Base-by-base conservation (phyloP, 192 early-diverging fungal genomes). In the Tieghemiomyces parasiticus region DNA sequence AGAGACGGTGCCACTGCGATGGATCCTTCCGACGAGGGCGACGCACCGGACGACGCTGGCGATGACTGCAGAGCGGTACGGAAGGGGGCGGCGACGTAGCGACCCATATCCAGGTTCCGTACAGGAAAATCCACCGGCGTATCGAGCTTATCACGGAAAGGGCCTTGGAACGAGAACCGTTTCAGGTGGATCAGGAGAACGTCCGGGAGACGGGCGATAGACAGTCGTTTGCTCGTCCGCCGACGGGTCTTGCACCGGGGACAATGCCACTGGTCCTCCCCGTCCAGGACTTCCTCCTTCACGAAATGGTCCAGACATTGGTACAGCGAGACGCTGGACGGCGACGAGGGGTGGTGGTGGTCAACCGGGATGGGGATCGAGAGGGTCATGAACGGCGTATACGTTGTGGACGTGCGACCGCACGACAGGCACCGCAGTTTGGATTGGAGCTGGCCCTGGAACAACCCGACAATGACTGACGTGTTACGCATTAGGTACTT, bases 151-250 rank as follows among this genome's bases (percentile, higher is more conserved):
- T 95, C 84, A 45, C 86, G 80, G 67, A 97, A 97, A 9, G 91
- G 93, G 0, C 94, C 94, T 55, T 89, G 73, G 33, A 77, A 91
- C 22, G 85, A 95, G 58, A 97, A 99, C 51, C 94, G 80, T 68
- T 97, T 99, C 63, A 99, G 61, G 60, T 97, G 92, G 52, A 99
- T 80, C 51, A 97, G 66, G n/a, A 99, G 70, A 32, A 99, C 84
- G 50, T 84, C 75, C 1, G 96, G 96, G 29, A 96, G 68, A 28
- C 81, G 74, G 1, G 89, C 84, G 14, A 99, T 74, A 14, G 81
- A 77, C 42, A 95, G 63, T 22, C 71, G 72, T 65, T 99, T 99
- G 22, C 78, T 82, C 3, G 92, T 78, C 19, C 76, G 69, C 4
- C 92, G 79, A 20, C 67, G 76, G 19, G 72, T 67, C 63, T 89